Evolutionary conservation across 2,329 filamentous ascomycete species (phyloP).

Genomic region (Fusarium pseudograminearum): DNA sequence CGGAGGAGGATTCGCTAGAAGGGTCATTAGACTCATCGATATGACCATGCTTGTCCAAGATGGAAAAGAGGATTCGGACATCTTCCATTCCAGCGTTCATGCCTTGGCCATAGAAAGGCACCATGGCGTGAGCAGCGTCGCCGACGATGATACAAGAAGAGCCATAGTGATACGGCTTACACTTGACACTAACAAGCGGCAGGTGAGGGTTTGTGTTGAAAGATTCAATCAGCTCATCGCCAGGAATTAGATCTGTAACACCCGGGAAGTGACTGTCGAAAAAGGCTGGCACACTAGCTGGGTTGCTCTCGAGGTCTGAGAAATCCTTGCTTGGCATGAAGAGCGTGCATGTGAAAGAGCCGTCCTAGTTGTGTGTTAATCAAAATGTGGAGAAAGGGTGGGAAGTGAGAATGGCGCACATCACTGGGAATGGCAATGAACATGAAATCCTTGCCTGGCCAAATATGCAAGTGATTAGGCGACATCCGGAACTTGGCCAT

Average conservation of each 20-base stretch:
- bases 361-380: constrained; percentile 68
- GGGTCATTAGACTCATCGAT: constrained; percentile 60
- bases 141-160: constrained; percentile 86
- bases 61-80: constrained; percentile 86
- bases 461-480: constrained; percentile 95
- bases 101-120: constrained; percentile 97
- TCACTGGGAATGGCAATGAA: constrained; percentile 93
- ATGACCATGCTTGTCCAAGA: constrained; percentile 76
- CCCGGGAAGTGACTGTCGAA: constrained; percentile 90
- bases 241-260: constrained; percentile 78
- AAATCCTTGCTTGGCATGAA: constrained; percentile 84
- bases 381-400: not conserved
- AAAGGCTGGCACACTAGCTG: constrained; percentile 72
- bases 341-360: constrained; percentile 93
- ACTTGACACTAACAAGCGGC: constrained; percentile 93
- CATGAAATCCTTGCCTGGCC: constrained; percentile 95
- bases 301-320: constrained; percentile 71
- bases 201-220: constrained; percentile 89
- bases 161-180: constrained; percentile 84
- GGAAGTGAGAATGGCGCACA: constrained; percentile 56
- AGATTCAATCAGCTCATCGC: constrained; percentile 75
- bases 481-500: constrained; percentile 78
- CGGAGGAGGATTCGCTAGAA: constrained; percentile 50
- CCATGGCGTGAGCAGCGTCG: constrained; percentile 96
- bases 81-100: constrained; percentile 98